These are phyloP conservation scores for Ophiocordyceps australis DNA, from an alignment of 2,329 filamentous ascomycete species.

Conservation along the genomic window DNA sequence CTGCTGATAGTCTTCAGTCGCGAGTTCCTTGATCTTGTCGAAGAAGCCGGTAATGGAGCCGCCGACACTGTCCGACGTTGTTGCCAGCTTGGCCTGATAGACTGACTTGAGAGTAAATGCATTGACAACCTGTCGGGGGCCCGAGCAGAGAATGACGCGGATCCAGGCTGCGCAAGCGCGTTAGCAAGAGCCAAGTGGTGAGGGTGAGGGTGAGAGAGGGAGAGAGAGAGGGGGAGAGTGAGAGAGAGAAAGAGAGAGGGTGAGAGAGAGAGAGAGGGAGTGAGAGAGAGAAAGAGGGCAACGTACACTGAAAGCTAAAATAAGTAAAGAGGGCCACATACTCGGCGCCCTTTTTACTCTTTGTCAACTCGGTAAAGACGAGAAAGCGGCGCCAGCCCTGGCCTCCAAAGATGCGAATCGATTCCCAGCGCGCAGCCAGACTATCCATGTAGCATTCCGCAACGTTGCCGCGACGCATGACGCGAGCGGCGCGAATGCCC, in stretches of 20 bases:
- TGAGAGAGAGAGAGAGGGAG: too few relatives aligned
- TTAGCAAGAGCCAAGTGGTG: background rate
- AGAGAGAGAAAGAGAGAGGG: background rate
- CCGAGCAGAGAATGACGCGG: slow-evolving; percentile 76
- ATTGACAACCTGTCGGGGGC: slow-evolving; percentile 82
- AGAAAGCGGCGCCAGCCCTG: slow-evolving; percentile 78
- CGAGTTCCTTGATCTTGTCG: slow-evolving; percentile 58
- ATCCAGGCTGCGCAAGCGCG: slow-evolving; percentile 47
- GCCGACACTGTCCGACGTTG: slow-evolving; percentile 30
- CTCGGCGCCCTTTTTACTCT: slow-evolving; percentile 77
- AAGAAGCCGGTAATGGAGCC: slow-evolving; percentile 61
- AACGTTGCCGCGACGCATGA: slow-evolving; percentile 71
- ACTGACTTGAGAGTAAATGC: slow-evolving; percentile 76
- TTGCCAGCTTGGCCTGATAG: slow-evolving; percentile 55
- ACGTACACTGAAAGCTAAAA: slow-evolving; percentile 51
- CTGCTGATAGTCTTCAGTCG: slow-evolving; percentile 56
- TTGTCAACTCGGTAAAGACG: slow-evolving; percentile 83
- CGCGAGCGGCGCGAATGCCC: slow-evolving; percentile 59
- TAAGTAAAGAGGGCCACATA: slow-evolving; percentile 86
- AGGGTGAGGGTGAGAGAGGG: background rate
- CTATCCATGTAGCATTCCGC: slow-evolving; percentile 85
- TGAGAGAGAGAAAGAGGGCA: too few relatives aligned
- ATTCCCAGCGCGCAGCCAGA: slow-evolving; percentile 70
- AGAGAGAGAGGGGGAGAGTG: background rate
- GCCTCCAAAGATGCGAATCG: slow-evolving; percentile 54